Conservation (phyloP, 768 basidiomycete species). For the Termitomyces sp. region DNA sequence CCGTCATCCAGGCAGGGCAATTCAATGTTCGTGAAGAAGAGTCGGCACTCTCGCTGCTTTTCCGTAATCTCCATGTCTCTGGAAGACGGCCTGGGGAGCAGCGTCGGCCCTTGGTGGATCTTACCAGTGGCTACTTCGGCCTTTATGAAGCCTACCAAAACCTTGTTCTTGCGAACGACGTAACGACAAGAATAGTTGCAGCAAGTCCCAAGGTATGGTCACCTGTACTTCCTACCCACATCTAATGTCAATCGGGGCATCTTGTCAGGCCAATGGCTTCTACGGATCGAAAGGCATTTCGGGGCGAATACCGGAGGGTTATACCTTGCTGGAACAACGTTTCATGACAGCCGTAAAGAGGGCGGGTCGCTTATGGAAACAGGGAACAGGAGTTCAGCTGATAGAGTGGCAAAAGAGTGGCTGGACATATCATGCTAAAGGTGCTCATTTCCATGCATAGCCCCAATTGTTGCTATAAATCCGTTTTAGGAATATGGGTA, state of each 20-base stretch:
- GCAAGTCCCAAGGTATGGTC: constrained; percentile 81
- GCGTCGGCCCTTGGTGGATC: constrained; percentile 51
- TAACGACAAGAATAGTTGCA: constrained; percentile 69
- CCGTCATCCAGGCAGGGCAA: constrained; percentile 87
- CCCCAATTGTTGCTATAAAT: not conserved
- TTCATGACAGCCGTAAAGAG: constrained; percentile 65
- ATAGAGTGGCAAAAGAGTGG: constrained; percentile 83
- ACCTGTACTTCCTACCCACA: not conserved
- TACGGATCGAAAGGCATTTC: constrained; percentile 86
- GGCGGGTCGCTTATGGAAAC: constrained; percentile 39
- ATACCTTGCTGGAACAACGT: constrained; percentile 79
- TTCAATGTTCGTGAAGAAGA: constrained; percentile 88
- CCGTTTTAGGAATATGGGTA: constrained; percentile 71
- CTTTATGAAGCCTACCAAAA: constrained; percentile 77
- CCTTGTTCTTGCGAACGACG: constrained; percentile 51
- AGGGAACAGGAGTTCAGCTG: constrained; percentile 54
- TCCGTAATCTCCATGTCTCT: constrained; percentile 21
- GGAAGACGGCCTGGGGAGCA: not conserved
- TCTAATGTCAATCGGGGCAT: not conserved
- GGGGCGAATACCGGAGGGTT: constrained; percentile 91
- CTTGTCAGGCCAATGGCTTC: constrained; percentile 87
- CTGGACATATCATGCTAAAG: constrained; percentile 99
- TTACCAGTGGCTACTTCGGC: constrained; percentile 96
- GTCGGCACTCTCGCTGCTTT: constrained; percentile 48
- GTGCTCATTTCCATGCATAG: constrained; percentile 32